phyloP scores from a whole-genome alignment of 1,139 yeast genomes.

The Keqinozyma sinolaborantium region DNA sequence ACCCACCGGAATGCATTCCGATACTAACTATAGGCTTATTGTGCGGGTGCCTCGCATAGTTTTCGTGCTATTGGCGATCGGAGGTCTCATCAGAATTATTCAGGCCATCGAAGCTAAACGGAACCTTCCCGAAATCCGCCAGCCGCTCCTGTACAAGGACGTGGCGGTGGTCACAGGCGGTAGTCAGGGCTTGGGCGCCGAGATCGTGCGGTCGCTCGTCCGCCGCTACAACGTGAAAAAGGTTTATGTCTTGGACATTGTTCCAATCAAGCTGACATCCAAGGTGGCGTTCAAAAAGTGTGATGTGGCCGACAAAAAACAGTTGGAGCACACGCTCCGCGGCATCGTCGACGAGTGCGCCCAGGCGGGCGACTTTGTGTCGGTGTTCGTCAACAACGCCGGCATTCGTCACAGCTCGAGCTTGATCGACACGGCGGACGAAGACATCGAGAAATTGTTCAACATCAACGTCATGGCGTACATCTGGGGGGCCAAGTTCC shows the following conservation, averaged over 20 bases:
- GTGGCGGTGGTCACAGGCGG: constrained; percentile 65
- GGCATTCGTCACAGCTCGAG: constrained; percentile 56
- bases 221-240: constrained; percentile 23
- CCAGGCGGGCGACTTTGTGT: constrained; percentile 28
- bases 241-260: constrained; percentile 48
- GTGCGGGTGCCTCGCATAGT: not conserved
- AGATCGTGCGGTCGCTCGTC: constrained; percentile 34
- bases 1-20: not conserved
- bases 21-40: not conserved
- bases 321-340: constrained; percentile 18
- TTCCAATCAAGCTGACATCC: constrained; percentile 17
- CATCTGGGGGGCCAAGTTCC: constrained; percentile 43
- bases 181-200: constrained; percentile 55
- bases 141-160: constrained; percentile 14
- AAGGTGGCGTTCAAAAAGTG: constrained; percentile 36
- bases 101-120: not conserved
- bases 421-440: constrained; percentile 31
- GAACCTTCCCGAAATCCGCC: not conserved
- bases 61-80: not conserved
- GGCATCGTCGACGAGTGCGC: constrained; percentile 26
- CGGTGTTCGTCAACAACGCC: constrained; percentile 70
- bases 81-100: not conserved
- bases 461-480: constrained; percentile 59
- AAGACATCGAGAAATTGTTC: constrained; percentile 34
- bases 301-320: constrained; percentile 43